These are phyloP conservation scores for Crucibulum parvulum DNA, from an alignment of 1,284 basidiomycete species.

Conservation along the genomic window DNA sequence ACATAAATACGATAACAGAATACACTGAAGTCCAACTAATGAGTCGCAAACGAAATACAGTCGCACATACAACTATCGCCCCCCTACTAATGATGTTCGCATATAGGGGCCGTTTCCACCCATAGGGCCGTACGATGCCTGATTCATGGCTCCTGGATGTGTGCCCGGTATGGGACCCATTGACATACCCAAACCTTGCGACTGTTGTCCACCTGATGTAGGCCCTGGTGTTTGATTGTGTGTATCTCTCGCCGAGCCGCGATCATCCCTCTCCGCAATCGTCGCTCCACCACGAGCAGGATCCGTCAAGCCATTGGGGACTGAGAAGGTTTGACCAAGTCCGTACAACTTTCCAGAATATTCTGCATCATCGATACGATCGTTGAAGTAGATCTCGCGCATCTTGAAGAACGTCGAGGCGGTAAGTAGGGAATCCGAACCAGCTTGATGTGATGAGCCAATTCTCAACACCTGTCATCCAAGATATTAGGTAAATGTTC, in stretches of 20 bases:
- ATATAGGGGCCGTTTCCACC: constrained; percentile 66
- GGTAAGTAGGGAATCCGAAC: constrained; percentile 94
- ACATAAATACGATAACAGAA: no score
- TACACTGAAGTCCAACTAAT: no score
- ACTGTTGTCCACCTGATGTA: constrained; percentile 39
- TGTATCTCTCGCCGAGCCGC: constrained; percentile 57
- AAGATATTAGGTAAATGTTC: background rate
- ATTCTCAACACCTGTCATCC: constrained; percentile 80
- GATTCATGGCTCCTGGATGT: constrained; percentile 54
- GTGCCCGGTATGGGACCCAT: constrained; percentile 54
- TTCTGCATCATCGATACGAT: constrained; percentile 81
- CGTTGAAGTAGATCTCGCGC: constrained; percentile 90
- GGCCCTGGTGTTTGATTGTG: constrained; percentile 64
- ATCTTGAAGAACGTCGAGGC: constrained; percentile 97
- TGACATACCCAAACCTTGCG: constrained; percentile 49
- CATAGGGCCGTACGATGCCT: constrained; percentile 65
- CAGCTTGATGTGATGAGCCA: constrained; percentile 94
- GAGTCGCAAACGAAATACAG: no score
- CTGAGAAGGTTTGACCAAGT: constrained; percentile 76
- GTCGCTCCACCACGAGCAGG: constrained; percentile 73
- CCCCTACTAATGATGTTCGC: constrained; percentile 67
- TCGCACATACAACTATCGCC: constrained; percentile 47
- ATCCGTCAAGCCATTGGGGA: constrained; percentile 69
- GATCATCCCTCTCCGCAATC: constrained; percentile 79
- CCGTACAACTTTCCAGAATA: constrained; percentile 82